Base-by-base conservation (phyloP, 2,329 filamentous ascomycete species). In the Pseudodiploospora longispora region DNA sequence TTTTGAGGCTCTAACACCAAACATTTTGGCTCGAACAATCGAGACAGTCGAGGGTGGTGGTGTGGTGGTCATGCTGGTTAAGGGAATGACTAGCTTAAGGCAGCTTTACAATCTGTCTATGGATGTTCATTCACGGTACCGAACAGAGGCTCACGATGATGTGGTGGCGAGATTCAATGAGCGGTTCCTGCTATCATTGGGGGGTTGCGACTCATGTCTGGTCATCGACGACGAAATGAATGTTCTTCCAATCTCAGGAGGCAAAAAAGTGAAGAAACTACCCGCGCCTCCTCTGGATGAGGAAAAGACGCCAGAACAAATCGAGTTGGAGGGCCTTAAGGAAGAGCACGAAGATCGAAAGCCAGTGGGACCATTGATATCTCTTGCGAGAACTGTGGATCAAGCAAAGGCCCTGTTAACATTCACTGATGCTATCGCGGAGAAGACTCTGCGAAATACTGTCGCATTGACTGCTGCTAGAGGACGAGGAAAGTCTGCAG, bases 181-280 rank as follows among this genome's bases (percentile, higher is more conserved):
- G 70, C 82, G 93, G 12, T 98, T 98, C 61, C 87, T 98, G 28
- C 72, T 98, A 43, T 97, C 93, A 0, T 75, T 98, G 6, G 93
- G 93, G n/a, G 85, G 87, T 63, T 98, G 93, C 69, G 85, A 94
- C 47, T 86, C 87, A 2, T 98, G 93, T 63, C 74, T 98, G 54
- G 91, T 98, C 10, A 87, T 98, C 40, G 93, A 98, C 60, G 94
- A 98, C 58, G 94, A 98, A 69, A 72, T 98, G 59, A 98, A 98
- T 60, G 93, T 98, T 28, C 72, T 98, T 43, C 93, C 93, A 6
- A 96, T 98, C 48, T 98, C 93, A 2, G 93, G 93, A 41, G 93
- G 88, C 50, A 96, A 95, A 70, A 83, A 82, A 50, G 89, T 97
- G 6, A 85, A 86, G 60, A 80, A 83, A 38, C 72, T 97, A 43